phyloP scores from a whole-genome alignment of 805 yeast species.

The Saccharomycopsis lassenensis region DNA sequence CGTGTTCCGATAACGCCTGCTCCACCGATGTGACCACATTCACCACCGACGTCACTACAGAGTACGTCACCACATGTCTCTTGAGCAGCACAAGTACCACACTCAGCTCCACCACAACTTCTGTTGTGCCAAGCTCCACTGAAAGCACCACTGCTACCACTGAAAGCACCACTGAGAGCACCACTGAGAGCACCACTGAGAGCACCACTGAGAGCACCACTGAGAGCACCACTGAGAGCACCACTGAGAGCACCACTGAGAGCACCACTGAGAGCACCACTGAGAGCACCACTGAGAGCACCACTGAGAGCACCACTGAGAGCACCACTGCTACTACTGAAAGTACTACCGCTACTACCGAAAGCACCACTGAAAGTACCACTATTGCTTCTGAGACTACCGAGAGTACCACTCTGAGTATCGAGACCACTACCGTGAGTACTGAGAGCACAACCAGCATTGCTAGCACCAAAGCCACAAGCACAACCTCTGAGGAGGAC shows the following conservation, averaged over 20 bases:
- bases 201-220: slow-evolving; percentile 5
- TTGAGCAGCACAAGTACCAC: slow-evolving; percentile 1
- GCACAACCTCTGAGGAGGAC: too few relatives aligned
- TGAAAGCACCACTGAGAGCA: not conserved
- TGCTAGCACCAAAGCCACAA: too few relatives aligned
- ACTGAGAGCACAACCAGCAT: too few relatives aligned
- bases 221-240: not conserved
- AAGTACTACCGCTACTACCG: not conserved
- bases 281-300: not conserved
- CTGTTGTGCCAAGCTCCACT: not conserved
- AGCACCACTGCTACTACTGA: not conserved
- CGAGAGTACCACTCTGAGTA: too few relatives aligned
- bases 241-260: not conserved
- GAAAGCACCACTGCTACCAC: slow-evolving; percentile 2
- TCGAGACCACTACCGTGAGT: too few relatives aligned
- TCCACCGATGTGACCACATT: slow-evolving; percentile 7
- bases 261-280: slow-evolving; percentile 1
- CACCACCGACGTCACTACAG: slow-evolving; percentile 6
- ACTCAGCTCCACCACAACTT: slow-evolving; percentile 3
- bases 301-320: slow-evolving; percentile 1
- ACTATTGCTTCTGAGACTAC: slow-evolving; percentile 3
- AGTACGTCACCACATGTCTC: slow-evolving; percentile 17
- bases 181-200: not conserved
- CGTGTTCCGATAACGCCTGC: slow-evolving; percentile 10
- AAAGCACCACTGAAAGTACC: not conserved